Evolutionary conservation across 371 early-diverging fungal species (phyloP), one percentile per base, ranked within the genome.

Genomic region (Coemansia sp.): DNA sequence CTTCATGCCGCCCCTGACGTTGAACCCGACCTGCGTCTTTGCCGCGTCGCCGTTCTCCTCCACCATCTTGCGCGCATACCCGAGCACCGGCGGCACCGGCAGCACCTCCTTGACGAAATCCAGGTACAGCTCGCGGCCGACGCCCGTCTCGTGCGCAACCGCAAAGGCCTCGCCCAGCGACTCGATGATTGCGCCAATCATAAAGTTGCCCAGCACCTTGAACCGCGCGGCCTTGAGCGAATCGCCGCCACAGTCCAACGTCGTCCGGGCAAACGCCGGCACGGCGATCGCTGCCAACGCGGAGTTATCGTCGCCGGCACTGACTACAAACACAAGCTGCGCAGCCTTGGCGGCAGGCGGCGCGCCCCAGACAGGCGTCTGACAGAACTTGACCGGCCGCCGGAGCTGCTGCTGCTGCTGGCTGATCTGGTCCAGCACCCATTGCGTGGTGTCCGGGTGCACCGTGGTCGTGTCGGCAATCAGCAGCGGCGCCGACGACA

Each of bases 131-230:
- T 83, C 80, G 52, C 84, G 80, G 7, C 85, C 77, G 7, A 89
- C 50, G 12, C 81, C 82, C 5, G 78, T 54, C 26, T 82, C 82
- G 56, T 87, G 87, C 0, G 86, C 88, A n/a, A 90, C 74, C 0
- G 86, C 86, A 70, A 86, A 64, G 9, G 86, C 87, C 68, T 92
- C 90, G 0, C 86, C 85, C 16, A 90, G 60, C 51, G 85, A 53
- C 64, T 89, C 88, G 11, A 88, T 76, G 4, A 81, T 57, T 6
- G 83, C 65, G 0, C 80, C 79, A 16, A 90, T 70, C 57, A 88
- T 79, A 57, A 82, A 89, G 66, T 90, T 90, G 40, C 89, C 89
- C 35, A 84, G 71, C 9, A 92, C 76, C 67, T 90, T 89, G 56
- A 87, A 76, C 2, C 74, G 72, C 5, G 82, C 77, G 1, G 83